These are phyloP conservation scores for Botrytis sinoallii DNA, from an alignment of 2,329 filamentous ascomycete genomes.

Conservation along the genomic window DNA sequence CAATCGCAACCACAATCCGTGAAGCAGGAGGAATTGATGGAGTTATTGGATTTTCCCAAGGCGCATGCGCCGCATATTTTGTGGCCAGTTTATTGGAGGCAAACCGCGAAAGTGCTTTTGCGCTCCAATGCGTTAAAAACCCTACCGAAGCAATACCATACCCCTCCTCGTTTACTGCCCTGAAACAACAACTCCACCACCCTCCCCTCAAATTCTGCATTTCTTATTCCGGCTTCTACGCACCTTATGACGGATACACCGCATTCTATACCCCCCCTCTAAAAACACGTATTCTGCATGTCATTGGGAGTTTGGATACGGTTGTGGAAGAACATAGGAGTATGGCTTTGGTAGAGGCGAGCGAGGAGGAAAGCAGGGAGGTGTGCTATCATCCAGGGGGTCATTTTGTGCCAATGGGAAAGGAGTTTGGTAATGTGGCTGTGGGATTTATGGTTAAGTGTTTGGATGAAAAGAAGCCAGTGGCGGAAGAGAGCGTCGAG, in stretches of 20 bases:
- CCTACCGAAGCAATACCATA: constrained; percentile 46
- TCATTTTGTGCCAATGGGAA: constrained; percentile 82
- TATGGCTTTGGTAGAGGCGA: constrained; percentile 59
- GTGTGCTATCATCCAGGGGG: constrained; percentile 75
- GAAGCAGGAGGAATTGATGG: constrained; percentile 70
- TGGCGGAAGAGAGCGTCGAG: constrained; percentile 57
- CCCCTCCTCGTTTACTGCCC: constrained; percentile 47
- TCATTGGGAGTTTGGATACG: constrained; percentile 78
- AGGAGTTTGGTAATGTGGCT: constrained; percentile 75
- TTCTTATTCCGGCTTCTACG: constrained; percentile 73
- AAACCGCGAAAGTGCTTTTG: constrained; percentile 46
- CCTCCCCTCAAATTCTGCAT: constrained; percentile 67
- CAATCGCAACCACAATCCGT: constrained; percentile 59
- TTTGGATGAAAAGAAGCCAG: constrained; percentile 43
- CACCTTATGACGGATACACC: constrained; percentile 57
- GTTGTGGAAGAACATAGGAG: constrained; percentile 80
- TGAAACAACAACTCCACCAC: constrained; percentile 41
- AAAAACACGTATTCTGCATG: constrained; percentile 74
- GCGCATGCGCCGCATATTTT: constrained; percentile 68
- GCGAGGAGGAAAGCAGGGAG: constrained; percentile 42
- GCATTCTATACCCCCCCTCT: constrained; percentile 76
- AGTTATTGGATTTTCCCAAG: constrained; percentile 80
- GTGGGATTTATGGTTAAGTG: constrained; percentile 64
- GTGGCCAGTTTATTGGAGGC: constrained; percentile 69
- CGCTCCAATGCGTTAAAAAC: constrained; percentile 32